phyloP scores from a whole-genome alignment of 2,329 filamentous ascomycete species.

The Penicillium sp. region DNA sequence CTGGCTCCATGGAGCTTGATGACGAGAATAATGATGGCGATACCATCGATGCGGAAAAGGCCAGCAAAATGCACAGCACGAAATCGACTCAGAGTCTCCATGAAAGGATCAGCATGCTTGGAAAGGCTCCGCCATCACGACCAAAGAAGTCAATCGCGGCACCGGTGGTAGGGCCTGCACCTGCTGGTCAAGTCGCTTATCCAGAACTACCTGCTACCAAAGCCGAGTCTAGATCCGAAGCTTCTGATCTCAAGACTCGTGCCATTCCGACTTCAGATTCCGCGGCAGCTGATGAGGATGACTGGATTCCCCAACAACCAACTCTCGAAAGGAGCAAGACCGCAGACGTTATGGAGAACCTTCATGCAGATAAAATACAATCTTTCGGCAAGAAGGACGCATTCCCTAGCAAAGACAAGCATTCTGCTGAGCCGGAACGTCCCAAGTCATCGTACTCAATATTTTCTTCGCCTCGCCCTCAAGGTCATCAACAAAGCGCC shows the following conservation, averaged over 20 bases:
- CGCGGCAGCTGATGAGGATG: slow-evolving; percentile 51
- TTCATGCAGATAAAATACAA: slow-evolving; percentile 30
- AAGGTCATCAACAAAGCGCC: slow-evolving; percentile 58
- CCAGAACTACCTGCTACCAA: slow-evolving; percentile 36
- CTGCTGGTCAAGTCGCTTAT: slow-evolving; percentile 36
- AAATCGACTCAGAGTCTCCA: slow-evolving; percentile 92
- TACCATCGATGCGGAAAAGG: slow-evolving; percentile 51
- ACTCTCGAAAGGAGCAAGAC: slow-evolving; percentile 62
- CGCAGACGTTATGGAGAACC: slow-evolving; percentile 61
- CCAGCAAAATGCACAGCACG: slow-evolving; percentile 69
- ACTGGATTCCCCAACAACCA: slow-evolving; percentile 58
- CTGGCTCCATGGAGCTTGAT: slow-evolving; percentile 52
- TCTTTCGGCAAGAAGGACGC: slow-evolving; percentile 10
- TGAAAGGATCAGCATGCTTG: slow-evolving; percentile 81
- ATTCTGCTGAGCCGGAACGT: slow-evolving; percentile 46
- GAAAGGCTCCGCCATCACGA: slow-evolving; percentile 52
- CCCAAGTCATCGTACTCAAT: slow-evolving; percentile 66
- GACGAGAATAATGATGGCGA: slow-evolving; percentile 55
- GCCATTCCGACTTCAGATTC: slow-evolving; percentile 23
- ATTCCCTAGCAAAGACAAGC: slow-evolving; percentile 5
- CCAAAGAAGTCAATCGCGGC: slow-evolving; percentile 48
- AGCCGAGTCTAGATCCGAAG: slow-evolving; percentile 27
- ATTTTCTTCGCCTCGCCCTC: slow-evolving; percentile 53
- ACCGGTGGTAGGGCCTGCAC: slow-evolving; percentile 19
- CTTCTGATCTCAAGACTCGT: slow-evolving; percentile 18